phyloP scores from a whole-genome alignment of 495 filamentous ascomycete genomes.

The Neurospora sp. region DNA sequence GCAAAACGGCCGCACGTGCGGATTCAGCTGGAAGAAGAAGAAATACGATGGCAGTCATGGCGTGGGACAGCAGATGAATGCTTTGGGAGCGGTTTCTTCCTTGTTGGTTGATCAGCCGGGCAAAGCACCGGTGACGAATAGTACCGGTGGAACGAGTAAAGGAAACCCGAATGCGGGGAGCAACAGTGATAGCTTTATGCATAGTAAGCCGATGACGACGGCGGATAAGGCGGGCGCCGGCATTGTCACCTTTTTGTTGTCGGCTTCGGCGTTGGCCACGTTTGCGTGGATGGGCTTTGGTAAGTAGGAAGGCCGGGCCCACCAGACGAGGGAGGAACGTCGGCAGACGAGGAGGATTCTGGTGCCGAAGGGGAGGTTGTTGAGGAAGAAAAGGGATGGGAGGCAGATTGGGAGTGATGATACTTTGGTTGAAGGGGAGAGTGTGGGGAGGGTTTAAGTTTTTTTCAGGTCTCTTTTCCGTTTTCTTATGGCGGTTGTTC shows the following conservation, averaged over 20 bases:
- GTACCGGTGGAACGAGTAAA: conserved; percentile 54
- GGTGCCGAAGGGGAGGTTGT: neutral
- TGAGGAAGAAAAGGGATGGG: neutral
- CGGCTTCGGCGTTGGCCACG: conserved; percentile 25
- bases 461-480: neutral
- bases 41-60: conserved; percentile 50
- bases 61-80: conserved; percentile 62
- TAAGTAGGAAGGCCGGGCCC: conserved; percentile 1
- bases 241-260: conserved; percentile 47
- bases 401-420: neutral
- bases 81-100: conserved; percentile 52
- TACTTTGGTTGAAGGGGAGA: neutral
- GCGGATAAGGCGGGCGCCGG: conserved; percentile 57
- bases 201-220: conserved; percentile 33
- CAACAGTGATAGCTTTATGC: conserved; percentile 7
- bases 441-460: neutral
- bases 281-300: conserved; percentile 41
- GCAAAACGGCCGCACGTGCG: conserved; percentile 50
- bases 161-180: conserved; percentile 53
- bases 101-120: conserved; percentile 29
- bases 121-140: conserved; percentile 42
- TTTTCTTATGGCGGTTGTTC: no score
- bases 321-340: neutral
- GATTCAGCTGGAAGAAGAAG: conserved; percentile 53
- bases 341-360: neutral